A percentile compares a stretch with the other conserved stretches of the same genome.
Evolutionary conservation across 495 filamentous ascomycete genomes (phyloP).

Genomic region (Acidomyces sp.): DNA sequence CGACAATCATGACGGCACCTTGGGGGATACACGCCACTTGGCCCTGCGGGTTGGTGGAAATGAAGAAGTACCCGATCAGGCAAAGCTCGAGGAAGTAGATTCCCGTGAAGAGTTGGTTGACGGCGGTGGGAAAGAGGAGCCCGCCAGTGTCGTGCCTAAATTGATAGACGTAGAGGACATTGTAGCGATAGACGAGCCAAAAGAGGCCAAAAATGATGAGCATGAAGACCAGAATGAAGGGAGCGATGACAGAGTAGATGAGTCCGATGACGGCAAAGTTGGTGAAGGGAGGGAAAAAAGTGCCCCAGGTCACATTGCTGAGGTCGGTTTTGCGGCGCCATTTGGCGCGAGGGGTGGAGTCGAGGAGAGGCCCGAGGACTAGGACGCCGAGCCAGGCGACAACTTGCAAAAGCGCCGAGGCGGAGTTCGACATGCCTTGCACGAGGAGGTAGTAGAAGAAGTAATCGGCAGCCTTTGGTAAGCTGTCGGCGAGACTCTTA

Average conservation of each 20-base stretch:
- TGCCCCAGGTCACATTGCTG: slow-evolving; percentile 74
- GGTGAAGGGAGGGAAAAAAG: slow-evolving; percentile 89
- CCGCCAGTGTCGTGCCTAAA: slow-evolving; percentile 88
- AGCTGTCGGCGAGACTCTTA: slow-evolving; percentile 59
- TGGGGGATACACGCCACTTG: slow-evolving; percentile 59
- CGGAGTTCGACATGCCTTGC: slow-evolving; percentile 79
- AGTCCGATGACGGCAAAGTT: slow-evolving; percentile 88
- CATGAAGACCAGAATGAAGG: slow-evolving; percentile 85
- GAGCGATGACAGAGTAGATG: slow-evolving; percentile 82
- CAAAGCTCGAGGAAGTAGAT: slow-evolving; percentile 91
- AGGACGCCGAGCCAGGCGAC: slow-evolving; percentile 66
- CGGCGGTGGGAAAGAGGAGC: slow-evolving; percentile 77
- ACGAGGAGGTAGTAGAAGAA: slow-evolving; percentile 98
- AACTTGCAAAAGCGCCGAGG: slow-evolving; percentile 81
- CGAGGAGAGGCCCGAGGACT: slow-evolving; percentile 59
- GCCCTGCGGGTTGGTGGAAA: slow-evolving; percentile 51
- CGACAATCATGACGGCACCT: slow-evolving; percentile 78
- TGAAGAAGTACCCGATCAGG: slow-evolving; percentile 81
- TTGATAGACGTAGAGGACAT: slow-evolving; percentile 88
- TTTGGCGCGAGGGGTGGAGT: slow-evolving; percentile 79
- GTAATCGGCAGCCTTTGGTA: slow-evolving; percentile 86
- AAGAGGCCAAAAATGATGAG: slow-evolving; percentile 87
- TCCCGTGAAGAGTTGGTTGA: slow-evolving; percentile 93
- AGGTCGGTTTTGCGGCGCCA: slow-evolving; percentile 74
- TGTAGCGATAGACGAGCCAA: slow-evolving; percentile 94